phyloP scores from a whole-genome alignment of 2,329 filamentous ascomycete species.

The Arthrinium phaeospermum region DNA sequence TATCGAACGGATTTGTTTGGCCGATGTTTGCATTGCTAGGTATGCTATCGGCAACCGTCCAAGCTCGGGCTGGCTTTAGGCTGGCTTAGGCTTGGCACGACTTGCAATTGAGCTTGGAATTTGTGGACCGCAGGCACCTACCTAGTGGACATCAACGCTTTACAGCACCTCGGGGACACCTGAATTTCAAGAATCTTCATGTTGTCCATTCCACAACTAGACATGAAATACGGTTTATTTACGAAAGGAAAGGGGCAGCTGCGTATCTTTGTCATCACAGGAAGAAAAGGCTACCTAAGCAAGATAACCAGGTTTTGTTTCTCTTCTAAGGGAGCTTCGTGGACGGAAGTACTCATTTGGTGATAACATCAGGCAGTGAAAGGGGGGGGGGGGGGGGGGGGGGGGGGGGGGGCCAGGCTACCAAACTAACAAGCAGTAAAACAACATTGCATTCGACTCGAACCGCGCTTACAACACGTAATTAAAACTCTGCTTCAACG shows the following conservation, averaged over 20 bases:
- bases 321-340: too few species aligned
- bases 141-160: too few species aligned
- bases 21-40: slow-evolving; percentile 11
- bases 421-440: not conserved
- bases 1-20: not conserved
- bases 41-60: not conserved
- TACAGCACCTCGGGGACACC: too few species aligned
- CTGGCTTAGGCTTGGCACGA: not conserved
- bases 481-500: not conserved
- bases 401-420: not conserved
- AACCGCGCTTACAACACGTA: not conserved
- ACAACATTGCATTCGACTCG: not conserved
- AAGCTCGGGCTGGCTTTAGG: slow-evolving; percentile 10
- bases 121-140: not conserved
- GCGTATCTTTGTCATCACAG: too few species aligned
- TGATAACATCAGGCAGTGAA: not conserved
- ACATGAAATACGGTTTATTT: too few species aligned
- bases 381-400: too few species aligned
- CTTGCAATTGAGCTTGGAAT: not conserved
- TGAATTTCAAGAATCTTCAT: too few species aligned
- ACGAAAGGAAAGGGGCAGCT: too few species aligned
- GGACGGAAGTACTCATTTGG: too few species aligned
- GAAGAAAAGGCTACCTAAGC: too few species aligned
- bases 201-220: too few species aligned
- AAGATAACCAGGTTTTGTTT: too few species aligned